These are phyloP conservation scores for Ophiobolus disseminans DNA, from an alignment of 2,329 filamentous ascomycete genomes.

Conservation along the genomic window DNA sequence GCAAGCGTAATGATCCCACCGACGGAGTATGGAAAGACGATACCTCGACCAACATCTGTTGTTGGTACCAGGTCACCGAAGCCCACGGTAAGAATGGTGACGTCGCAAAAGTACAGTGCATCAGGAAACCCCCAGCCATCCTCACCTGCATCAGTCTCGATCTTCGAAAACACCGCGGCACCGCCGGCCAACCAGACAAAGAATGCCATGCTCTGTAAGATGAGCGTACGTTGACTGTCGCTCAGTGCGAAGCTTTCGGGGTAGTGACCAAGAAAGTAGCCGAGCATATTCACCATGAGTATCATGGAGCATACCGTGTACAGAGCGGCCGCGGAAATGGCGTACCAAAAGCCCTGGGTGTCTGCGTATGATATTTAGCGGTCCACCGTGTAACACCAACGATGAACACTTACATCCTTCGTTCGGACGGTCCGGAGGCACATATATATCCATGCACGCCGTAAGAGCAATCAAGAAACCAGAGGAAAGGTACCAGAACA, in stretches of 20 bases:
- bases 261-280: constrained; percentile 78
- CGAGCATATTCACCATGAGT: constrained; percentile 79
- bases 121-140: constrained; percentile 76
- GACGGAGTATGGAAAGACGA: constrained; percentile 84
- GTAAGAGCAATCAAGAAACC: constrained; percentile 71
- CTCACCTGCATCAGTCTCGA: constrained; percentile 61
- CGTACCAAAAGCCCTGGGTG: constrained; percentile 89
- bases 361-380: too few species aligned
- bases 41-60: constrained; percentile 66
- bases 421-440: constrained; percentile 56
- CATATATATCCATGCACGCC: constrained; percentile 69
- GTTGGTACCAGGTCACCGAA: constrained; percentile 63
- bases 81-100: constrained; percentile 51
- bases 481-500: constrained; percentile 74
- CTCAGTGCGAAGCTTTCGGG: constrained; percentile 79
- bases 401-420: constrained; percentile 49
- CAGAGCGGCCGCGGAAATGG: constrained; percentile 76
- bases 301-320: constrained; percentile 81
- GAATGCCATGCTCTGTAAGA: constrained; percentile 88
- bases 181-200: constrained; percentile 82
- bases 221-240: constrained; percentile 82
- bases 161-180: constrained; percentile 73
- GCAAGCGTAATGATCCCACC: constrained; percentile 84
- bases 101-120: constrained; percentile 59
- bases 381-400: too few species aligned